Evolutionary conservation across 1,139 yeast species (phyloP).

Genomic region (Debaryomycetaceae sp.): DNA sequence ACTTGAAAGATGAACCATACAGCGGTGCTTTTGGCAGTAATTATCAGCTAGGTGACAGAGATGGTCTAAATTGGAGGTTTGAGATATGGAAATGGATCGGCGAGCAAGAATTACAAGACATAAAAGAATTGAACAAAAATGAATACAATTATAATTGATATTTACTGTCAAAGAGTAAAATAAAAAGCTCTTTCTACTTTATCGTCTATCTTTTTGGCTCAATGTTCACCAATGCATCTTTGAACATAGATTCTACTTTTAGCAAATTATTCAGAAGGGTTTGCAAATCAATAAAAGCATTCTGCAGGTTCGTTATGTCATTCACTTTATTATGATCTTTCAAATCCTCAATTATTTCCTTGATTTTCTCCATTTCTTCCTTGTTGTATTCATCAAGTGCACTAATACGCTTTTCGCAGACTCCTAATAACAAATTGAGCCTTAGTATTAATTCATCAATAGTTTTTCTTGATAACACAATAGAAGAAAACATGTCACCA

Average conservation of each 20-base stretch:
- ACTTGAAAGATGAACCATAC: slow-evolving; percentile 38
- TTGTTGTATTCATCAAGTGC: slow-evolving; percentile 14
- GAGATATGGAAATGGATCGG: slow-evolving; percentile 70
- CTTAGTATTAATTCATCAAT: slow-evolving; percentile 12
- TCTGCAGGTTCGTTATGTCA: no score
- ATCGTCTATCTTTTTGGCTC: no score
- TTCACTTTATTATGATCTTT: no score
- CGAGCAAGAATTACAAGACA: slow-evolving; percentile 18
- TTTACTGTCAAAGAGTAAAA: no score
- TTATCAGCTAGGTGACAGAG: slow-evolving; percentile 70
- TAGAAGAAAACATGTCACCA: background rate
- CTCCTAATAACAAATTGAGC: slow-evolving; percentile 11
- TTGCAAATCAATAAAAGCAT: no score
- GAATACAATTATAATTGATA: no score
- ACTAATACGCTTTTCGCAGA: slow-evolving; percentile 9
- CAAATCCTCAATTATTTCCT: slow-evolving; percentile 14
- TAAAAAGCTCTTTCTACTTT: no score
- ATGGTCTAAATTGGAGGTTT: slow-evolving; percentile 74
- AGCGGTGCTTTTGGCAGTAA: slow-evolving; percentile 58
- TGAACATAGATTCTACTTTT: no score
- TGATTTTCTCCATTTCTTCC: slow-evolving; percentile 15
- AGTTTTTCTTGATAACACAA: slow-evolving; percentile 8
- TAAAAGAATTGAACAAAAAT: slow-evolving; percentile 6
- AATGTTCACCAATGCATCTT: no score
- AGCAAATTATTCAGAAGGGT: no score